A percentile compares a stretch with the other conserved stretches of the same genome.
Evolutionary conservation across 2,329 filamentous ascomycete species (phyloP).

Genomic region (Nigrospora sphaerica): DNA sequence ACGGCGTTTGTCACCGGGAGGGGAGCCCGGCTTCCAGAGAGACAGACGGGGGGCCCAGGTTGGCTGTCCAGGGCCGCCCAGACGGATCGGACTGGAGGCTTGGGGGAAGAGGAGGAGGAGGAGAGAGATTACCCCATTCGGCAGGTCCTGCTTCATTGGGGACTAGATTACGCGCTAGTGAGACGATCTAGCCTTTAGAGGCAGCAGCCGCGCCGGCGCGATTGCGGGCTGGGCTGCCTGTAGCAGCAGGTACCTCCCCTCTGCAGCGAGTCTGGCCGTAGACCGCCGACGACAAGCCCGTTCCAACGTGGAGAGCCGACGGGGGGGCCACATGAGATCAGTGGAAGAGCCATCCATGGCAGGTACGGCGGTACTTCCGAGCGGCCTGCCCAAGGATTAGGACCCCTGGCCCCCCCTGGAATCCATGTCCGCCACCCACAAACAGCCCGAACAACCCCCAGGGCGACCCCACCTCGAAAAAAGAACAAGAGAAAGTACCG

Average conservation of each 20-base stretch:
- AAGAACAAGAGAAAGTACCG: too few species aligned
- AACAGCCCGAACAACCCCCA: conserved; percentile 2
- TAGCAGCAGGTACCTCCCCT: too few species aligned
- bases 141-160: not conserved
- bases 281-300: conserved; percentile 1
- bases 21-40: not conserved
- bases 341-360: not conserved
- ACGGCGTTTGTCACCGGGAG: not conserved
- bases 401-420: not conserved
- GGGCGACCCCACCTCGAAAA: too few species aligned
- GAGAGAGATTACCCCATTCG: not conserved
- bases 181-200: not conserved
- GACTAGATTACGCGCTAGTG: not conserved
- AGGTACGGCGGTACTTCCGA: not conserved
- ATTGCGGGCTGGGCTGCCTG: not conserved
- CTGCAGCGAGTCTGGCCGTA: not conserved
- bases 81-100: too few species aligned
- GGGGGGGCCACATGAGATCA: conserved; percentile 1
- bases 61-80: too few species aligned
- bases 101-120: not conserved
- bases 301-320: conserved; percentile 2
- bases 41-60: too few species aligned
- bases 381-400: not conserved
- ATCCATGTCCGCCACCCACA: conserved; percentile 2
- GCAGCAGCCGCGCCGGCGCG: not conserved